Evolutionary conservation across 208 protist genomes (phyloP), one percentile per base, ranked within the genome.

Genomic region (Trypanosomatidae sp.): DNA sequence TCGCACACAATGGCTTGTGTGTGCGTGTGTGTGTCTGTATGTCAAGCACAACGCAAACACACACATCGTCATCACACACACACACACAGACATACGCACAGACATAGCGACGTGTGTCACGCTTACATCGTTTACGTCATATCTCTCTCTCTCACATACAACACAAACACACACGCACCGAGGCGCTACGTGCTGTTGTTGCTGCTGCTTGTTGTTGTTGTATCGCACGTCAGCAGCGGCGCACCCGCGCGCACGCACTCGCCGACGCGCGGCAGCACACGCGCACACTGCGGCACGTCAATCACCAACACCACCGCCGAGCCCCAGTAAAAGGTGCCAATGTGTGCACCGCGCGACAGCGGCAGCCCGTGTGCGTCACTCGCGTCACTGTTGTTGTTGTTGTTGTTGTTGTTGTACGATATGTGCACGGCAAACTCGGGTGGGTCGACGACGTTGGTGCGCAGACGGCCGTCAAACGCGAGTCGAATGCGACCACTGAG

Each of bases 241-340:
- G 78, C 61, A 0, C 84, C 84, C 2, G 73, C 84, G 44, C 82
- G 81, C 10, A 89, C 66, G 6, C 55, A 26, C 18, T 87, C 70
- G 0, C 76, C 79, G 16, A 51, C 51, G 4, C 54, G 46, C 6
- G 54, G 56, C n/a, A 63, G 24, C 2, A 78, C 10, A 7, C 41
- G 51, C 27, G 58, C 65, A 19, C 56, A 48, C 16, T 66, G 45
- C 6, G 79, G 79, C n/a, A 89, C 59, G 61, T 92, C 84, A 46
- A 82, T 44, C 18, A 92, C 37, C 18, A 92, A 33, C 5, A 78
- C 77, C 5, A 92, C 76, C n/a, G 84, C 65, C 23, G 84, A 92
- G 20, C 84, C 84, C 79, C 84, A 92, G 35, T 74, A 59, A 55
- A 92, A 92, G 19, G 62, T 71, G 6, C 71, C 74, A 1, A 92